phyloP scores from a whole-genome alignment of 1,284 basidiomycete species.

The Fomitopsis schrenkii region DNA sequence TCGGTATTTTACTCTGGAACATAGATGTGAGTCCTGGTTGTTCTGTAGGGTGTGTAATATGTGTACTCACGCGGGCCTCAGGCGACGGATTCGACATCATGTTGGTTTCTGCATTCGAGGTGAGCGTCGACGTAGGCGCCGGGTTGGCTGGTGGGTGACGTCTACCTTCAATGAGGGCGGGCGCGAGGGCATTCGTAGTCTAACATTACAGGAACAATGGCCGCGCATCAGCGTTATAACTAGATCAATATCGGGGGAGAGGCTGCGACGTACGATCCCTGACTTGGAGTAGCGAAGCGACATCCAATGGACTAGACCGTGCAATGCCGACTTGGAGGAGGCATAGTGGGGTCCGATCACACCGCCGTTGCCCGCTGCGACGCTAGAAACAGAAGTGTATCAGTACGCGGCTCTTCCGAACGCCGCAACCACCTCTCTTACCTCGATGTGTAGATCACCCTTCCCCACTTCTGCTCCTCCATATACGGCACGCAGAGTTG shows the following conservation, averaged over 20 bases:
- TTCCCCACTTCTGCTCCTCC: conserved; percentile 44
- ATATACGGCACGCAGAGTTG: conserved; percentile 49
- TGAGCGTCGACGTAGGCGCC: not conserved
- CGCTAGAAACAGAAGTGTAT: conserved; percentile 15
- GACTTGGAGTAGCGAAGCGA: conserved; percentile 46
- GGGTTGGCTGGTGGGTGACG: conserved; percentile 4
- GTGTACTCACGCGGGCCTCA: conserved; percentile 22
- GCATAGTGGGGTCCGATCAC: conserved; percentile 55
- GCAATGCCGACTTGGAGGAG: conserved; percentile 51
- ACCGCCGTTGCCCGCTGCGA: conserved; percentile 43
- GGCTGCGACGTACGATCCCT: conserved; percentile 38
- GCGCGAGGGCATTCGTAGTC: conserved; percentile 52
- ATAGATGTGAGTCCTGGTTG: not conserved
- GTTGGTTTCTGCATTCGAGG: conserved; percentile 33
- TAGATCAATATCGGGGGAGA: not conserved
- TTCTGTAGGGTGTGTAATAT: not conserved
- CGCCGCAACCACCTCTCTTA: conserved; percentile 8
- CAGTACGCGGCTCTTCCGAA: not conserved
- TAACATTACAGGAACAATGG: conserved; percentile 12
- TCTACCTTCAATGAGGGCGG: conserved; percentile 44
- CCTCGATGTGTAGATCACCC: conserved; percentile 50
- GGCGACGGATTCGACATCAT: conserved; percentile 41
- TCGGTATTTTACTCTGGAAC: conserved; percentile 40
- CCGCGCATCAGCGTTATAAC: not conserved
- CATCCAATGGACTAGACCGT: conserved; percentile 54